A percentile compares a stretch with the other conserved stretches of the same genome.
phyloP scores from a whole-genome alignment of 257 asterid genomes.

The Marsdenia floribunda region DNA sequence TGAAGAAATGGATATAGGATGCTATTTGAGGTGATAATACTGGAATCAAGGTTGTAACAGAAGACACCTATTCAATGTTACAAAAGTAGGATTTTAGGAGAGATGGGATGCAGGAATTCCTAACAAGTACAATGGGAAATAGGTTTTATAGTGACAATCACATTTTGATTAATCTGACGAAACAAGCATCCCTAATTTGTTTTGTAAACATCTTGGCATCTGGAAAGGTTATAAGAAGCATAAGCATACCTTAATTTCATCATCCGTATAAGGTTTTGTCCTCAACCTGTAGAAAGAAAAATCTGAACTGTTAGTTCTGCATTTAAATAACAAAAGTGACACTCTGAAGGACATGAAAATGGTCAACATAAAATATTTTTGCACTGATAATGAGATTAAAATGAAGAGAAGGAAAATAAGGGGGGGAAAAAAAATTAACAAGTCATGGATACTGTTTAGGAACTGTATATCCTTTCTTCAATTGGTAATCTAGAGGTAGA shows the following conservation, averaged over 20 bases:
- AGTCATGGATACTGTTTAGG: neutral
- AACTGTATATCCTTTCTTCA: conserved; percentile 1
- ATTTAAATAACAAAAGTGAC: neutral
- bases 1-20: conserved; percentile 2
- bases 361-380: neutral
- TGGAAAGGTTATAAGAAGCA: neutral
- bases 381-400: neutral
- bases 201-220: neutral
- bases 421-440: neutral
- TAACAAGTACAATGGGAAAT: neutral
- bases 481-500: neutral
- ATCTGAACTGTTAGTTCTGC: conserved; percentile 22
- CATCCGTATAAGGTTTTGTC: conserved; percentile 69
- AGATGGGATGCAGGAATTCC: neutral
- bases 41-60: neutral
- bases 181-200: neutral
- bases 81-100: neutral
- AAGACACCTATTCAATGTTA: neutral
- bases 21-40: neutral
- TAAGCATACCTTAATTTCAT: conserved; percentile 71
- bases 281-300: conserved; percentile 51
- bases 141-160: neutral
- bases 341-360: neutral
- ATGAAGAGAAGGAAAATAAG: neutral
- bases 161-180: neutral